A percentile compares a stretch with the other conserved stretches of the same genome.
phyloP scores from a whole-genome alignment of 352 stramenopile species.

The Phytophthora ramorum region DNA sequence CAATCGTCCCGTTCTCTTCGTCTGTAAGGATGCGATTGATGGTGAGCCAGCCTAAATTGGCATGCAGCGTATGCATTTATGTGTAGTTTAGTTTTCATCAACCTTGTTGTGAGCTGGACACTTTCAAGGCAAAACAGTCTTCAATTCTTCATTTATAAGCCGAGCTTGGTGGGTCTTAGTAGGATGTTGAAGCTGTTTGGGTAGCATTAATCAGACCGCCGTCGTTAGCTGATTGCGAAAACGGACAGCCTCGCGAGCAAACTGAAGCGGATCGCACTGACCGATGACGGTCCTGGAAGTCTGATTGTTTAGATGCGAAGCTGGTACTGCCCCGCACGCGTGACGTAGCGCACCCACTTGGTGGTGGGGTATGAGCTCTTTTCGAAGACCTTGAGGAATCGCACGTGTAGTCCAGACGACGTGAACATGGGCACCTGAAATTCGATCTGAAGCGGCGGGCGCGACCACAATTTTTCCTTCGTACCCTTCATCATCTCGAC shows the following conservation, averaged over 20 bases:
- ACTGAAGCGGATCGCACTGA: background rate
- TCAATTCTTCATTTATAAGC: background rate
- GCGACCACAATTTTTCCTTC: constrained; percentile 96
- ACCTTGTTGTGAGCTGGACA: background rate
- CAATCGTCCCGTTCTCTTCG: too few relatives aligned
- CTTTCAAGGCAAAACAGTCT: constrained; percentile 6
- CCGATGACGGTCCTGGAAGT: background rate
- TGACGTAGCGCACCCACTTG: constrained; percentile 99
- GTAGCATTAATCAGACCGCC: background rate
- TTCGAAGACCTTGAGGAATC: constrained; percentile 99
- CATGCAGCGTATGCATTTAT: background rate
- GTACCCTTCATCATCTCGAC: constrained; percentile 98
- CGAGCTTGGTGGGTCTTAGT: background rate
- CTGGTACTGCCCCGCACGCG: constrained; percentile 97
- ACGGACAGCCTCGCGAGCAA: background rate
- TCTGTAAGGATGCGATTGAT: background rate
- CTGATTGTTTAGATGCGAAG: constrained; percentile 91
- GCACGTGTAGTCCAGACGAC: constrained; percentile 96
- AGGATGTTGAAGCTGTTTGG: background rate
- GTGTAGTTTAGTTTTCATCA: background rate
- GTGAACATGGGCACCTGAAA: constrained; percentile 99
- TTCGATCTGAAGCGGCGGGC: constrained; percentile 97
- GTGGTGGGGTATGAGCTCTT: constrained; percentile 98
- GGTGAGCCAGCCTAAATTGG: background rate
- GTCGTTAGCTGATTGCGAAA: background rate